These are phyloP conservation scores for Lipomyces orientalis DNA, from an alignment of 805 yeast genomes.

Conservation along the genomic window DNA sequence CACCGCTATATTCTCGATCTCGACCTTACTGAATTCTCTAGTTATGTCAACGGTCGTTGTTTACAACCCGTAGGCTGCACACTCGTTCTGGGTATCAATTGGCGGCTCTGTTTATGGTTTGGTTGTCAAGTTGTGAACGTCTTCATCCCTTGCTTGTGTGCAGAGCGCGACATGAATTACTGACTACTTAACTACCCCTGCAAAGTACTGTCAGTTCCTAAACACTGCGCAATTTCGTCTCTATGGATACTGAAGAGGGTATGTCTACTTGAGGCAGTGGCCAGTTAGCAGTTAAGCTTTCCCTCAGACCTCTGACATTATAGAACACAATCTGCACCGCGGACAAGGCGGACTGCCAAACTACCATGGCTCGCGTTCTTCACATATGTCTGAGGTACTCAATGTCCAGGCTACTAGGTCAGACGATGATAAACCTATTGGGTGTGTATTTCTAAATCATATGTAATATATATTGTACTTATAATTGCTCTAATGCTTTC, in stretches of 20 bases:
- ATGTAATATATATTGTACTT: background rate
- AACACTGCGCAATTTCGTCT: background rate
- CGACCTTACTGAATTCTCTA: background rate
- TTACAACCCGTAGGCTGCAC: background rate
- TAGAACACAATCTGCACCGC: background rate
- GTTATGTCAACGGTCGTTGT: background rate
- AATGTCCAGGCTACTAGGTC: background rate
- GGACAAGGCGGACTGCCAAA: background rate
- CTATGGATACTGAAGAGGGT: constrained; percentile 8
- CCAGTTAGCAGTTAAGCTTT: background rate
- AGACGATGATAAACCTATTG: background rate
- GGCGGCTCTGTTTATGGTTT: background rate
- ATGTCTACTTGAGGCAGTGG: background rate
- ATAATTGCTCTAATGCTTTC: background rate
- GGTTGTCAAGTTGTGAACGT: background rate
- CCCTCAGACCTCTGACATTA: background rate
- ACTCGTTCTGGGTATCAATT: background rate
- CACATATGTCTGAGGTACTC: background rate
- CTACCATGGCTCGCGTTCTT: constrained; percentile 4
- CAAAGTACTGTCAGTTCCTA: background rate
- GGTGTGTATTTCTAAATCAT: background rate
- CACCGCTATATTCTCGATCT: background rate
- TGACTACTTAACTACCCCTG: background rate
- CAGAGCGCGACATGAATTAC: background rate
- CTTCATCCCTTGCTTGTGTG: background rate